A percentile compares a stretch with the other conserved stretches of the same genome.
Conservation (phyloP, 495 filamentous ascomycete genomes). For the Aspergillus incahuasiensis region DNA sequence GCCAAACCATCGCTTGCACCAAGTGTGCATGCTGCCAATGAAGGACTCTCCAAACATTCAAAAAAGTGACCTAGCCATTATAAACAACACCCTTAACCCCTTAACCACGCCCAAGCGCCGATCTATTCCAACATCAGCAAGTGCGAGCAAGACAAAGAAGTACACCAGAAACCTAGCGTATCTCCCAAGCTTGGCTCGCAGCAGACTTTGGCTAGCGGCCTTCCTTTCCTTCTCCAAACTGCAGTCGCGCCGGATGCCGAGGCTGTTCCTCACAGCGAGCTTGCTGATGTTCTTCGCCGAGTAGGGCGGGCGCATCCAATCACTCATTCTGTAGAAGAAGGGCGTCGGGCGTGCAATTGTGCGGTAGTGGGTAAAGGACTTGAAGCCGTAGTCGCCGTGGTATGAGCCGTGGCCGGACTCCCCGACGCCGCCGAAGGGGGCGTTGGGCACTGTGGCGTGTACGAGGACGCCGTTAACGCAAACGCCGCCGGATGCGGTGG, state of each 20-base stretch:
- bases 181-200: neutral
- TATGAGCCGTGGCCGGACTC: conserved; percentile 12
- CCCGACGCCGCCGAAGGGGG: conserved; percentile 16
- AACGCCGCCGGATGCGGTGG: conserved; percentile 17
- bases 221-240: conserved; percentile 14
- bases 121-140: conserved; percentile 6
- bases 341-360: conserved; percentile 25
- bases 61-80: conserved; percentile 1
- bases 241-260: conserved; percentile 9
- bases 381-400: conserved; percentile 23
- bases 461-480: conserved; percentile 11
- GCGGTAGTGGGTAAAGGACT: conserved; percentile 69
- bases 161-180: neutral
- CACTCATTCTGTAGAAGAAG: conserved; percentile 3
- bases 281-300: conserved; percentile 8
- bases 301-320: conserved; percentile 10
- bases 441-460: conserved; percentile 6
- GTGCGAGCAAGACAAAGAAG: neutral
- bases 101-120: neutral
- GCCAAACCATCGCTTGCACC: no score
- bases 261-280: conserved; percentile 5
- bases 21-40: no score
- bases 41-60: neutral
- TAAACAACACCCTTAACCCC: neutral
- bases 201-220: neutral